Conservation (phyloP, 192 early-diverging fungal species). For the Dispira simplex region DNA sequence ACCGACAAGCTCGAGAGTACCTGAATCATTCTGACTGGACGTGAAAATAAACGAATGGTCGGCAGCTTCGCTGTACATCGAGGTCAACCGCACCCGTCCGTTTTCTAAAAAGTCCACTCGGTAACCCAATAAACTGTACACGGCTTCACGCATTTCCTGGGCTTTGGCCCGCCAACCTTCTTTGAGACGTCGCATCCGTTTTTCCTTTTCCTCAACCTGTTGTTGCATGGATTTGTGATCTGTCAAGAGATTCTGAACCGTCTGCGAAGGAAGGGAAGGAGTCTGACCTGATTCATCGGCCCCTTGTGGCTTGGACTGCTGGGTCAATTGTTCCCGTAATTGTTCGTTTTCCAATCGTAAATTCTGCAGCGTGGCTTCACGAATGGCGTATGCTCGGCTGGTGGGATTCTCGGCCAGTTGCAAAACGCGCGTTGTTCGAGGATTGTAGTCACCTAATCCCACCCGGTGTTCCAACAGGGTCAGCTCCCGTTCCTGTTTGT, state of each 20-base stretch:
- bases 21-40: constrained; percentile 37
- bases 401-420: constrained; percentile 68
- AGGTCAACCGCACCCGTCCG: constrained; percentile 59
- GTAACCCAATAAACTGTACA: constrained; percentile 57
- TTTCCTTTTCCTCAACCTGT: constrained; percentile 44
- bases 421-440: constrained; percentile 41
- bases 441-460: constrained; percentile 44
- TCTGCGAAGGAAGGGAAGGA: constrained; percentile 30
- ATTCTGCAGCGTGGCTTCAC: constrained; percentile 46
- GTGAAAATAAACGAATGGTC: constrained; percentile 61
- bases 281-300: background rate
- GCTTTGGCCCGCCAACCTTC: constrained; percentile 52
- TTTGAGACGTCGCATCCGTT: constrained; percentile 46
- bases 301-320: background rate
- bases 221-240: constrained; percentile 34
- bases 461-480: constrained; percentile 40
- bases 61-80: constrained; percentile 39
- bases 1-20: constrained; percentile 50
- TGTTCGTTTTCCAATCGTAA: constrained; percentile 52
- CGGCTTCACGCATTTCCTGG: constrained; percentile 55
- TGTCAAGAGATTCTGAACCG: constrained; percentile 34
- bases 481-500: constrained; percentile 33
- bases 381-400: constrained; percentile 41
- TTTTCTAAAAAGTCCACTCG: constrained; percentile 47
- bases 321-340: constrained; percentile 26